Base-by-base conservation (phyloP, 805 yeast genomes). In the Cyberlindnera sargentensis region DNA sequence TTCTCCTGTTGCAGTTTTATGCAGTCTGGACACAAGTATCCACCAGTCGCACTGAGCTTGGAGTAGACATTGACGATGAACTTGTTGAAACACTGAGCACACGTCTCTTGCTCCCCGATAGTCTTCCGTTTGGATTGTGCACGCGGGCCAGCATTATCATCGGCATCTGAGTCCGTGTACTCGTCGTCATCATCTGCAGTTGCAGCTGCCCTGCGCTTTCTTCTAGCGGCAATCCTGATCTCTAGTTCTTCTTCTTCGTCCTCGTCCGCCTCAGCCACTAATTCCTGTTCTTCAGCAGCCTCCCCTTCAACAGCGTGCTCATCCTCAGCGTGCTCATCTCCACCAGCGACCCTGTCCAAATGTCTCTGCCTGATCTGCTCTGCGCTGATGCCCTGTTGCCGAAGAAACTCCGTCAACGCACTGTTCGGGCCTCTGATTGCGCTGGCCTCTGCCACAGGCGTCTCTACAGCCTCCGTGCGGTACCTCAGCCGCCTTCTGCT, bases 301-400 rank as follows among this genome's bases (percentile, higher is more conserved):
- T 52, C 58, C 31, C 49, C 29, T 30, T 30, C 31, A 4, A 30
- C 23, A 1, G 30, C 42, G 2, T 32, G 31, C 6, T 7, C 57
- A 50, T 20, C 61, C 54, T n/a, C 60, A 58, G 37, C 68, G 47
- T 44, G 71, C 56, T 47, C 73, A 61, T 58, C 50, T 36, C 50
- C 23, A 3, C 46, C 49, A 8, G 34, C 55, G 10, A 60, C 60
- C 30, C 63, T 62, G 41, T 61, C 64, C 47, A 60, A 47, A 61
- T 68, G 72, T 45, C 72, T 58, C 40, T 66, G 66, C 56, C 89
- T 71, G 58, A 88, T 88, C 35, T 78, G 80, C 45, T 80, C 88
- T 1, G 96, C 88, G 56, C 70, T 84, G 64, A 90, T 90, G 31
- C 97, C 97, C 62, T 89, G 95, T 44, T 84, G 87, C 40, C 89